These are phyloP conservation scores for Pontederia paniculata DNA, from an alignment of 176 grass and related monocot genomes.

Conservation along the genomic window DNA sequence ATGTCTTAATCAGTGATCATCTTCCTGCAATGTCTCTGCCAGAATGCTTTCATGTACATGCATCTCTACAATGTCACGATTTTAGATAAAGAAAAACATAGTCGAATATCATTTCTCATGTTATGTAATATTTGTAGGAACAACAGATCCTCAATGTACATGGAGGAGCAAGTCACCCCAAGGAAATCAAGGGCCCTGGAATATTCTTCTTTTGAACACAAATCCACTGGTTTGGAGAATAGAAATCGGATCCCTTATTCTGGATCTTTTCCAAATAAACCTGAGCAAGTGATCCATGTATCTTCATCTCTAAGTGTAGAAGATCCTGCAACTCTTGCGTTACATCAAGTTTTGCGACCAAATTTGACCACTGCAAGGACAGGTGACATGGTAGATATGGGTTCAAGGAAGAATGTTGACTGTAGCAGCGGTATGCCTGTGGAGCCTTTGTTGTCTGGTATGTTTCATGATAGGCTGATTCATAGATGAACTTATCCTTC, in stretches of 20 bases:
- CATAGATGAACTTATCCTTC: background rate
- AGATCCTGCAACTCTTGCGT: conserved; percentile 8
- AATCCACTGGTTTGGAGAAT: conserved; percentile 14
- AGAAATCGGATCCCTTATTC: conserved; percentile 10
- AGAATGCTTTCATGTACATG: background rate
- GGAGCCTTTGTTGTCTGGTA: conserved; percentile 49
- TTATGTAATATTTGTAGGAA: conserved; percentile 33
- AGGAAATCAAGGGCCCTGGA: conserved; percentile 26
- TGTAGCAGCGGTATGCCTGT: conserved; percentile 30
- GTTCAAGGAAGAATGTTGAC: conserved; percentile 5
- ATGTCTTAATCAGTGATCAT: background rate
- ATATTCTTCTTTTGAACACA: conserved; percentile 13
- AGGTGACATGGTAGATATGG: conserved; percentile 17
- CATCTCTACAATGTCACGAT: too few relatives aligned
- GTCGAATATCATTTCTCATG: conserved; percentile 14
- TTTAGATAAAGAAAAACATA: conserved; percentile 4
- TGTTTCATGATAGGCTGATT: conserved; percentile 15
- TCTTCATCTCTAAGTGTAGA: conserved; percentile 26
- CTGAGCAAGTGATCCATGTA: conserved; percentile 4
- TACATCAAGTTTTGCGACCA: conserved; percentile 28
- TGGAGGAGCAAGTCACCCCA: conserved; percentile 24
- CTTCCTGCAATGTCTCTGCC: background rate
- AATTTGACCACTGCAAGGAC: conserved; percentile 23
- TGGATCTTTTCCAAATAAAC: conserved; percentile 8
- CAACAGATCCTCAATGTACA: conserved; percentile 31